Evolutionary conservation across 2,329 filamentous ascomycete species (phyloP).

Genomic region (Ramularia endophylla): DNA sequence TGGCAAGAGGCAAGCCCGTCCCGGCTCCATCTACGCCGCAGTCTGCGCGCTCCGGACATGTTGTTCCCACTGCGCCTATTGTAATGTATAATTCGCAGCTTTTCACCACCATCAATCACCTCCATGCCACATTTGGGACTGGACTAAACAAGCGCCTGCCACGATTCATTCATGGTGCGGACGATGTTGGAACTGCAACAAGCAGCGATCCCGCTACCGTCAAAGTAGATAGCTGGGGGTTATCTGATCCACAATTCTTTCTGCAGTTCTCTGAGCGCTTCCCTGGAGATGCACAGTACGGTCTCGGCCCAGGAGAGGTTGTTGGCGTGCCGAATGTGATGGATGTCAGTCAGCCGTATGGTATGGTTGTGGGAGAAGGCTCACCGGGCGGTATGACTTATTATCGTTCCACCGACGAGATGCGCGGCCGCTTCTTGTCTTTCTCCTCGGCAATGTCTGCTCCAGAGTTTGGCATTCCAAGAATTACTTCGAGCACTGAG

Average conservation of each 20-base stretch:
- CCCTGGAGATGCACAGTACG: constrained; percentile 68
- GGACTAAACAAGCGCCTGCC: constrained; percentile 64
- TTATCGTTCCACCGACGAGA: constrained; percentile 68
- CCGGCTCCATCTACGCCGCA: constrained; percentile 50
- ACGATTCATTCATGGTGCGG: constrained; percentile 74
- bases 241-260: constrained; percentile 68
- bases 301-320: constrained; percentile 67
- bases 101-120: constrained; percentile 68
- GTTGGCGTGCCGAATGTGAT: constrained; percentile 78
- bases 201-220: constrained; percentile 71
- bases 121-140: constrained; percentile 70
- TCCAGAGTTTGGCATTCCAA: constrained; percentile 68
- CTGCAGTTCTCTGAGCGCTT: constrained; percentile 73
- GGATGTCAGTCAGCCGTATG: constrained; percentile 82
- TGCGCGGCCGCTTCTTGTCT: constrained; percentile 68
- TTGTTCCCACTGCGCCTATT: constrained; percentile 65
- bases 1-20: constrained; percentile 72
- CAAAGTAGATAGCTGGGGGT: constrained; percentile 76
- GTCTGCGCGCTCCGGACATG: constrained; percentile 47
- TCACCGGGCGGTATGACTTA: constrained; percentile 77
- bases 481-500: constrained; percentile 63
- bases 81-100: constrained; percentile 83
- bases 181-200: constrained; percentile 71
- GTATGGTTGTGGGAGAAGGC: constrained; percentile 78
- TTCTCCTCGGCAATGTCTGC: constrained; percentile 55